A percentile compares a stretch with the other conserved stretches of the same genome.
These are phyloP conservation scores for Cucurbita argyrosperma DNA, from an alignment of 306 rosid genomes.

Conservation along the genomic window DNA sequence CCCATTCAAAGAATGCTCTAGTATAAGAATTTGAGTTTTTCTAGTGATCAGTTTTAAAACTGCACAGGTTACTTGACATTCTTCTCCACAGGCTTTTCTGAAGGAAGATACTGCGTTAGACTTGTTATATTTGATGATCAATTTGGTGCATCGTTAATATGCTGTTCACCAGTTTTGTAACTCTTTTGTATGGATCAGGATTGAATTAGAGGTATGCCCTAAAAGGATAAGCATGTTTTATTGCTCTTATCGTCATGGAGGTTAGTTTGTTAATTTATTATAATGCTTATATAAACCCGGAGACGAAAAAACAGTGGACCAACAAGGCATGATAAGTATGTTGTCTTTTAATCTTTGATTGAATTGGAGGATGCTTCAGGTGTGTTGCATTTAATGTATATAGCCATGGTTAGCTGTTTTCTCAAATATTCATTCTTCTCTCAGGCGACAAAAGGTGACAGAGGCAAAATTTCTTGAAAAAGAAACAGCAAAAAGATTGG, in stretches of 20 bases:
- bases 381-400: constrained; percentile 10
- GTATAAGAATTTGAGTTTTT: constrained; percentile 1
- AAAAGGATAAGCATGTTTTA: constrained; percentile 73
- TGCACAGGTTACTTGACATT: constrained; percentile 90
- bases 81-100: constrained; percentile 95
- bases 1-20: neutral
- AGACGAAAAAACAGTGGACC: constrained; percentile 12
- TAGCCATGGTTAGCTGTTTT: constrained; percentile 23
- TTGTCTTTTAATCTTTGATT: constrained; percentile 5
- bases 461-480: constrained; percentile 62
- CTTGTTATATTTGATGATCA: constrained; percentile 96
- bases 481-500: constrained; percentile 68
- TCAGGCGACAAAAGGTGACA: constrained; percentile 61
- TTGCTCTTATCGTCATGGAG: constrained; percentile 62
- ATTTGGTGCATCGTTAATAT: constrained; percentile 87
- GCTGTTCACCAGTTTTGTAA: constrained; percentile 94
- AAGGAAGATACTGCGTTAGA: constrained; percentile 94
- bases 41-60: constrained; percentile 49
- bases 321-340: neutral
- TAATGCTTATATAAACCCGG: constrained; percentile 24
- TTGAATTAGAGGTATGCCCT: constrained; percentile 97
- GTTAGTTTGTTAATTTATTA: constrained; percentile 57
- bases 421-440: constrained; percentile 20
- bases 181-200: constrained; percentile 98
- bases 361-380: constrained; percentile 17